Base-by-base conservation (phyloP, 345 rosid genomes). In the Syzygium aqueum region DNA sequence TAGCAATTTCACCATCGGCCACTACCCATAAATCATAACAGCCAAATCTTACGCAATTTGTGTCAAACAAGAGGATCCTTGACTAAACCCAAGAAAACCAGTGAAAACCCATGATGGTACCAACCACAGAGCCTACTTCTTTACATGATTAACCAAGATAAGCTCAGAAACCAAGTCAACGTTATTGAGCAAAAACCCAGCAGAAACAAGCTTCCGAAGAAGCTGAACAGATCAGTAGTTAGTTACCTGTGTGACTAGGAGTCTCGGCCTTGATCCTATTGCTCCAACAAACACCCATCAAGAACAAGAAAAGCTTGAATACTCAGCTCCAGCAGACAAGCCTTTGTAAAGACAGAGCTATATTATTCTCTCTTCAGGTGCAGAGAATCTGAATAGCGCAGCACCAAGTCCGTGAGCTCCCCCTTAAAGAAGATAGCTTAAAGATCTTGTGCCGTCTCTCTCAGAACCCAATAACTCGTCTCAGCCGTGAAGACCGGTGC, bases 261-360 rank as follows among this genome's bases (percentile, higher is more conserved):
- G 91, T 93, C 89, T 96, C 97, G n/a, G 98, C 94, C 91, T 91
- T 97, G 92, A 96, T 93, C 89, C 94, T 95, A 86, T 95, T 94
- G 87, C 99, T 97, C 92, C 92, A 95, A 87, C 99, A 97, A 84
- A 92, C 93, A 90, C 99, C 99, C 98, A 97, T 96, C 88, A 53
- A 56, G 84, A 88, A 63, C 86, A 88, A 86, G 89, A 85, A 15
- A 52, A 67, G 65, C 23, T 83, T 37, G 82, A 37, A 73, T 73
- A 73, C 37, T 73, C 82, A 73, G 49, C 82, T 37, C 82, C 49
- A 73, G 82, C 49, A 10, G 82, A 73, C 22, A 21, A 37, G 19
- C 67, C 82, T 57, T 43, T 25, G 53, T 5, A 53, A 53, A 84
- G 59, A 40, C 65, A 30, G 16, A 27, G 82, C 49, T 73, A 73